Conservation (phyloP, 371 early-diverging fungal species). For the Circinella umbellata region DNA sequence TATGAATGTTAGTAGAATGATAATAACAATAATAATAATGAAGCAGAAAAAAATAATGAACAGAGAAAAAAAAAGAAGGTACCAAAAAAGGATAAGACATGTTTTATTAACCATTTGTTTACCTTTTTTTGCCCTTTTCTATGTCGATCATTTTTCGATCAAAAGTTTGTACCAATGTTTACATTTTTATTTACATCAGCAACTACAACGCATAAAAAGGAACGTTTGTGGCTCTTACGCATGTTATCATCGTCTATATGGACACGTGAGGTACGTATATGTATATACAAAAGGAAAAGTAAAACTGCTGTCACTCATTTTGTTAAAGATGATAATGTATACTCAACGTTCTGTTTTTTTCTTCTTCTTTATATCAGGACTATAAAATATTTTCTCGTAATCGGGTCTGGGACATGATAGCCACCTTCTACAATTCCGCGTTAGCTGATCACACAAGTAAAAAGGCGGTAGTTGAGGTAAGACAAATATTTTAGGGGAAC, state of each 20-base stretch:
- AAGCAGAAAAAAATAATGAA: too few relatives aligned
- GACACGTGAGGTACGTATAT: conserved; percentile 32
- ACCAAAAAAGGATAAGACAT: background rate
- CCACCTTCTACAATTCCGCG: conserved; percentile 68
- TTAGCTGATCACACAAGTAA: conserved; percentile 61
- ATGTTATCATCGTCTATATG: conserved; percentile 61
- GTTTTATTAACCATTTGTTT: conserved; percentile 9
- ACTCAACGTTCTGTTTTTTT: background rate
- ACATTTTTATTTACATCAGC: conserved; percentile 69
- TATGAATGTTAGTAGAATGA: conserved; percentile 55
- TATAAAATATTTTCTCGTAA: conserved; percentile 71
- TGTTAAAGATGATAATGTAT: too few relatives aligned
- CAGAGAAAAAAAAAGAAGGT: background rate
- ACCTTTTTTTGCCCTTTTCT: conserved; percentile 43
- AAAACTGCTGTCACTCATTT: background rate
- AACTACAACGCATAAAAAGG: conserved; percentile 64
- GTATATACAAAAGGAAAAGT: background rate
- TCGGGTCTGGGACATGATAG: conserved; percentile 70
- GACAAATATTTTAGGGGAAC: background rate
- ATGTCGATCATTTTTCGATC: conserved; percentile 58
- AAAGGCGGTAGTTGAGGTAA: conserved; percentile 40
- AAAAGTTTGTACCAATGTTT: conserved; percentile 81
- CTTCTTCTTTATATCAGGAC: conserved; percentile 44
- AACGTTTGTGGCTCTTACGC: conserved; percentile 77
- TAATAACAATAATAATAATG: too few relatives aligned